These are phyloP conservation scores for Xerocomus nothofagi DNA, from an alignment of 1,284 basidiomycete genomes.

Conservation along the genomic window DNA sequence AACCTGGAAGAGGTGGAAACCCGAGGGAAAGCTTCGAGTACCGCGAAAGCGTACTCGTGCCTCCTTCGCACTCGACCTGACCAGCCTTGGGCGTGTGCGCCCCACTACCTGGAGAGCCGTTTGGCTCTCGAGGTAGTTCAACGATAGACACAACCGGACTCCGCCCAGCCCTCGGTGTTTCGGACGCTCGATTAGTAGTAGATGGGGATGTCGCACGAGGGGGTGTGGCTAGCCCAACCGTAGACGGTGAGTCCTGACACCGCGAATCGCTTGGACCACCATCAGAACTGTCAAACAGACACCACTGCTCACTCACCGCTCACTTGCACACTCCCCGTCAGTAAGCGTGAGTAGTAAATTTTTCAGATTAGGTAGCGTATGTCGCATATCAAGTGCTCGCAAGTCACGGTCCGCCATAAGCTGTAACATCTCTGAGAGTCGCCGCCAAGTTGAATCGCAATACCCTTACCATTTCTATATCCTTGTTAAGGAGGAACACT, in stretches of 20 bases:
- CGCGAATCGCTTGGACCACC: slow-evolving; percentile 18
- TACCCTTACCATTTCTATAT: slow-evolving; percentile 85
- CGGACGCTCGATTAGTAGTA: slow-evolving; percentile 24
- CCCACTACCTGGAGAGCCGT: slow-evolving; percentile 50
- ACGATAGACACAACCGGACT: slow-evolving; percentile 31
- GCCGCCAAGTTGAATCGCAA: slow-evolving; percentile 7
- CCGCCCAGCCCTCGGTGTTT: slow-evolving; percentile 35
- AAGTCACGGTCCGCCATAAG: slow-evolving; percentile 89
- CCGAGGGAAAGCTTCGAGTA: slow-evolving; percentile 51
- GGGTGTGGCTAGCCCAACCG: slow-evolving; percentile 31
- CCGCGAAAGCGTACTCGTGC: slow-evolving; percentile 31
- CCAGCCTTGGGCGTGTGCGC: slow-evolving; percentile 51
- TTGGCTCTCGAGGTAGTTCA: slow-evolving; percentile 34
- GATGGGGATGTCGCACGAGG: slow-evolving; percentile 19
- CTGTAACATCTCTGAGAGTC: slow-evolving; percentile 42
- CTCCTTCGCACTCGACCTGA: slow-evolving; percentile 27
- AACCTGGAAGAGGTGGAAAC: slow-evolving; percentile 62
- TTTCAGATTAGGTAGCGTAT: slow-evolving; percentile 96
- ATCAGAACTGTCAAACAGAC: slow-evolving; percentile 17
- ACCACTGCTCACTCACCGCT: slow-evolving; percentile 42
- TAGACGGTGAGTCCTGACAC: slow-evolving; percentile 25
- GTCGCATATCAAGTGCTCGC: slow-evolving; percentile 87
- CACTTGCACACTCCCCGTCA: slow-evolving; percentile 54
- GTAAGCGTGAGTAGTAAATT: slow-evolving; percentile 87
- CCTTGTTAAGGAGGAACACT: slow-evolving; percentile 95